Base-by-base conservation (phyloP, 75 land plant species). In the Selaginella tamariscina region DNA sequence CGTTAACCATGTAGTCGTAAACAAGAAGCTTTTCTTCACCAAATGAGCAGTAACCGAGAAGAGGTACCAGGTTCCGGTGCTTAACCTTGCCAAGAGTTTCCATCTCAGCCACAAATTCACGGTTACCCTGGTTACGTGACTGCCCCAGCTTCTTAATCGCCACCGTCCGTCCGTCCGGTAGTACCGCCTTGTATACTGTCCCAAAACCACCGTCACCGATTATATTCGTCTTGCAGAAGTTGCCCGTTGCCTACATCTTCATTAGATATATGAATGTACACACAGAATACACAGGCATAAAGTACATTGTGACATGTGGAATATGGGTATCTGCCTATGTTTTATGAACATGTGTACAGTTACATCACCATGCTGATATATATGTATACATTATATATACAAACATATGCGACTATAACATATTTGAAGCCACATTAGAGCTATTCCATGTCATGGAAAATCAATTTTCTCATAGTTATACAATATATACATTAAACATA, bases 91-190 rank as follows among this genome's bases (percentile, higher is more conserved):
- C 62, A 23, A 59, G 49, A 5, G 62, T 59, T 59, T 59, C 62
- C 62, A 59, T 59, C 62, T 59, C 62, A 2, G 62, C 62, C 26
- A 59, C n/a, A 59, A 59, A 59, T 21, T 59, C 62, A 2, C 62
- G 21, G 62, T 59, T 59, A 5, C 26, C 62, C 21, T 59, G 62
- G 21, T 21, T 59, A 2, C 79, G 80, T 0, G 86, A 49, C 26
- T 59, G 62, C 28, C 82, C 84, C 21, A 86, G 81, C 65, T 83
- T 81, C 70, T 86, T 86, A 2, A 86, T 80, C 22, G 89, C 89
- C 30, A 86, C 77, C n/a, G 68, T 56, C 1, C 71, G n/a, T 28
- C 86, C 86, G 79, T 86, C 89, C 31, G 81, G 64, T 20, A 86
- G 67, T 15, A 75, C 65, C 9, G 62, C 62, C 62, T 59, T 59